Evolutionary conservation across 768 basidiomycete species (phyloP).

Genomic region (Mycena sanguinolenta): DNA sequence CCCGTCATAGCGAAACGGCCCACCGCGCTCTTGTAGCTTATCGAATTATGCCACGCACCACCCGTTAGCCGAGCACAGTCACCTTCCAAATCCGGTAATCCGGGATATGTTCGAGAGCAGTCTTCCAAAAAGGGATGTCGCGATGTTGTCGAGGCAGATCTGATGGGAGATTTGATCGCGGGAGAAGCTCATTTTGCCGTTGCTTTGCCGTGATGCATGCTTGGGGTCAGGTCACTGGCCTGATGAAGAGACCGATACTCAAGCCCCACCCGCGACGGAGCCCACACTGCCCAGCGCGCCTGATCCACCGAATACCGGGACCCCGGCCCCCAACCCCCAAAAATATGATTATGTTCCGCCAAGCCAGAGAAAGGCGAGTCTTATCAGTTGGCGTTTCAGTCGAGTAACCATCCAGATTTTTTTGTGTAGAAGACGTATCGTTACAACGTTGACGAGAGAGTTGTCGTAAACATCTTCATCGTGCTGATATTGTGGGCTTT

Average conservation of each 20-base stretch:
- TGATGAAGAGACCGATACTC: not conserved
- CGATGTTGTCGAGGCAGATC: too few species aligned
- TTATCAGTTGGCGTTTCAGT: not conserved
- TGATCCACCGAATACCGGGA: not conserved
- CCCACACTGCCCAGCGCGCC: not conserved
- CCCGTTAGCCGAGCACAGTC: too few species aligned
- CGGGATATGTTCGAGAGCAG: too few species aligned
- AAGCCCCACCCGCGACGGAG: not conserved
- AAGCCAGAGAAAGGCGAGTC: not conserved
- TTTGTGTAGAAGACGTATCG: not conserved
- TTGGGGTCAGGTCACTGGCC: too few species aligned
- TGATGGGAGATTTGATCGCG: too few species aligned
- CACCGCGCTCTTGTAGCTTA: too few species aligned
- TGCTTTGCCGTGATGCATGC: too few species aligned
- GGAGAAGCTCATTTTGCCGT: too few species aligned
- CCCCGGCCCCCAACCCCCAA: not conserved
- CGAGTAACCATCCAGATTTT: not conserved
- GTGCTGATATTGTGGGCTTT: not conserved
- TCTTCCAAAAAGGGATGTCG: too few species aligned
- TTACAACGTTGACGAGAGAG: conserved; percentile 3
- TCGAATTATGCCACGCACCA: too few species aligned
- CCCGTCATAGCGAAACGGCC: too few species aligned
- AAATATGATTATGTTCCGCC: not conserved
- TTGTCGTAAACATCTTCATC: not conserved
- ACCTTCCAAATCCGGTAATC: too few species aligned